Evolutionary conservation across 352 stramenopile species (phyloP).

Genomic region (Peronospora destructor): DNA sequence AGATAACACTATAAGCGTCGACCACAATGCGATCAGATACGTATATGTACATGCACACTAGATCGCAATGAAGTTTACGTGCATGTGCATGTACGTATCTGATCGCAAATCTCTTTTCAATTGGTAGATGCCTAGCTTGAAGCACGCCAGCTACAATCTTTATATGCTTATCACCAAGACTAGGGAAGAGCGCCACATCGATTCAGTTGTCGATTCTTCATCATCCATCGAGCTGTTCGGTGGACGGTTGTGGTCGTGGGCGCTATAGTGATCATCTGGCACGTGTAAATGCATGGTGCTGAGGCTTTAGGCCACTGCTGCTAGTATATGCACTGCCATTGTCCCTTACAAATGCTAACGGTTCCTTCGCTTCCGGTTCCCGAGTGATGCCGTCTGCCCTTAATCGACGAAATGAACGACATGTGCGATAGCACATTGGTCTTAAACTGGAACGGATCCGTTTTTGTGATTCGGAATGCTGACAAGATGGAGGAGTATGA

Average conservation of each 20-base stretch:
- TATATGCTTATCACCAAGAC: conserved; percentile 12
- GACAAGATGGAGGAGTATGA: conserved; percentile 32
- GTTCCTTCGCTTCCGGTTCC: conserved; percentile 13
- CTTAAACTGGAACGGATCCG: too few relatives aligned
- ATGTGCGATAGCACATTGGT: conserved; percentile 64
- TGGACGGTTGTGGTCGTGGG: too few relatives aligned
- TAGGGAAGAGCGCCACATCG: conserved; percentile 1
- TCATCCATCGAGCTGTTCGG: not conserved
- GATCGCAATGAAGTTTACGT: too few relatives aligned
- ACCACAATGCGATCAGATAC: conserved; percentile 6
- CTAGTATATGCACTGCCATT: conserved; percentile 43
- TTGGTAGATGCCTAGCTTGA: conserved; percentile 17
- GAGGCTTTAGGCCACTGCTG: conserved; percentile 7
- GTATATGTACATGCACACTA: too few relatives aligned
- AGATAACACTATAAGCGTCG: not conserved
- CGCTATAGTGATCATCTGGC: too few relatives aligned
- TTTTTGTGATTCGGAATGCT: conserved; percentile 69
- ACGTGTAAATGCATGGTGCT: too few relatives aligned
- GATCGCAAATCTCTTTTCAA: not conserved
- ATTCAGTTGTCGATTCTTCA: conserved; percentile 16
- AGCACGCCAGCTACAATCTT: conserved; percentile 16
- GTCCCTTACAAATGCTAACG: too few relatives aligned
- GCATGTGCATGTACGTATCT: too few relatives aligned
- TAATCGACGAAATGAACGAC: conserved; percentile 68
- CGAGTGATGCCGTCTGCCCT: conserved; percentile 33